phyloP scores from a whole-genome alignment of 1,284 basidiomycete species.

The Ceratobasidium sp. region DNA sequence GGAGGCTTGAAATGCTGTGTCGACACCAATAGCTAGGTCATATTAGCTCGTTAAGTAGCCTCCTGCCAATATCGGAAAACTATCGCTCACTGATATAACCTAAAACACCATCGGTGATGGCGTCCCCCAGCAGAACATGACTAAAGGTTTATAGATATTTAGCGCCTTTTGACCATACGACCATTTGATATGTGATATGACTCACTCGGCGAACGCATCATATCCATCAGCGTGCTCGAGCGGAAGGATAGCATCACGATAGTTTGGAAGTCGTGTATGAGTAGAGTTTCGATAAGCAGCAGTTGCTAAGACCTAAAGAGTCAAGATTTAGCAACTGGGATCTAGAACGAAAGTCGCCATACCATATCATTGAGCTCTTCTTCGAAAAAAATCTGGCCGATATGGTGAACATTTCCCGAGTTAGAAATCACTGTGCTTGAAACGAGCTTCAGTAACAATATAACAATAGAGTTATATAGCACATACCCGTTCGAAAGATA shows the following conservation, averaged over 20 bases:
- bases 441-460: too few relatives aligned
- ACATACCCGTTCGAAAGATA: conserved; percentile 56
- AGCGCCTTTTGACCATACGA: neutral
- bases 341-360: too few relatives aligned
- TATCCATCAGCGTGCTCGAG: conserved; percentile 53
- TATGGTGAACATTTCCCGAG: conserved; percentile 65
- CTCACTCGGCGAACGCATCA: conserved; percentile 50
- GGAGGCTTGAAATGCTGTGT: neutral
- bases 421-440: conserved; percentile 35
- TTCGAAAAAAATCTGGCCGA: conserved; percentile 76
- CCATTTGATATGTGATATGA: neutral
- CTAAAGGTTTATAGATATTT: neutral
- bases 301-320: conserved; percentile 51
- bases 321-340: too few relatives aligned
- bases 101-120: conserved; percentile 13
- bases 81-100: conserved; percentile 23
- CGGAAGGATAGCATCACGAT: conserved; percentile 52
- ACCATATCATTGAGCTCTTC: conserved; percentile 65
- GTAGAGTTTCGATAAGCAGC: conserved; percentile 54
- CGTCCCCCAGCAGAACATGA: conserved; percentile 8
- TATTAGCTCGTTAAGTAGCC: neutral
- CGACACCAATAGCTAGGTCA: conserved; percentile 9
- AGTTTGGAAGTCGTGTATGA: conserved; percentile 53
- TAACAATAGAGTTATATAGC: conserved; percentile 51
- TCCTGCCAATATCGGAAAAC: neutral